Conservation (phyloP, 805 yeast genomes). For the Metschnikowia colocasiae region DNA sequence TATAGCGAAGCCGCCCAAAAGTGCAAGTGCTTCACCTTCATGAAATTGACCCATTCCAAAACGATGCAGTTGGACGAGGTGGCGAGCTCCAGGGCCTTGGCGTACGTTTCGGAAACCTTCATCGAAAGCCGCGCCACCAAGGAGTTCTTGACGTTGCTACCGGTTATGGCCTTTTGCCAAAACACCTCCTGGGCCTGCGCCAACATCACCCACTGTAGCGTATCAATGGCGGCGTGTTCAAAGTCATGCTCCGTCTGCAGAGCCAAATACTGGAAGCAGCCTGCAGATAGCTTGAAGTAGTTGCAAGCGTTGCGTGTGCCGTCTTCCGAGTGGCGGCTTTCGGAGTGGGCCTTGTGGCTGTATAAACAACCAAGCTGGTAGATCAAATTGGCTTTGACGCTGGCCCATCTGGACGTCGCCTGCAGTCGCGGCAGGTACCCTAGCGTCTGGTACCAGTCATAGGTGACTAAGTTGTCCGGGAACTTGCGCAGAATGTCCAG, state of each 20-base stretch:
- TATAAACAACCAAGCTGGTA: conserved; percentile 68
- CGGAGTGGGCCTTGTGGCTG: conserved; percentile 51
- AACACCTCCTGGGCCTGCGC: conserved; percentile 88
- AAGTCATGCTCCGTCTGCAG: conserved; percentile 40
- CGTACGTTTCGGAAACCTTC: conserved; percentile 59
- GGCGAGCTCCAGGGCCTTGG: conserved; percentile 35
- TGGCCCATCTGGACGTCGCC: conserved; percentile 7
- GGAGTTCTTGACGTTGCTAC: conserved; percentile 49
- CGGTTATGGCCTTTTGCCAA: conserved; percentile 66
- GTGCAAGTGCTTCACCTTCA: conserved; percentile 57
- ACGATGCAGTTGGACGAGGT: conserved; percentile 45
- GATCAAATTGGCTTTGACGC: conserved; percentile 57
- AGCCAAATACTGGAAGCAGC: conserved; percentile 47
- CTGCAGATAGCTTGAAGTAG: conserved; percentile 69
- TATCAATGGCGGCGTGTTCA: conserved; percentile 45
- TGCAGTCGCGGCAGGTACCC: conserved; percentile 18
- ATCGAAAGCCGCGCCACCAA: conserved; percentile 61
- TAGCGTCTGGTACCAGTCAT: conserved; percentile 72
- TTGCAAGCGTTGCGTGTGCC: conserved; percentile 61
- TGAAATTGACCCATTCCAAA: conserved; percentile 62
- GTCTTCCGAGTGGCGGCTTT: conserved; percentile 44
- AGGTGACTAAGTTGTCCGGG: conserved; percentile 56
- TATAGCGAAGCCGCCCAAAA: conserved; percentile 70
- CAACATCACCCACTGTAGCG: conserved; percentile 52
- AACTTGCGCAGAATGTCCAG: conserved; percentile 50